Conservation (phyloP, 1,284 basidiomycete species). For the Rhodotorula mucilaginosa region DNA sequence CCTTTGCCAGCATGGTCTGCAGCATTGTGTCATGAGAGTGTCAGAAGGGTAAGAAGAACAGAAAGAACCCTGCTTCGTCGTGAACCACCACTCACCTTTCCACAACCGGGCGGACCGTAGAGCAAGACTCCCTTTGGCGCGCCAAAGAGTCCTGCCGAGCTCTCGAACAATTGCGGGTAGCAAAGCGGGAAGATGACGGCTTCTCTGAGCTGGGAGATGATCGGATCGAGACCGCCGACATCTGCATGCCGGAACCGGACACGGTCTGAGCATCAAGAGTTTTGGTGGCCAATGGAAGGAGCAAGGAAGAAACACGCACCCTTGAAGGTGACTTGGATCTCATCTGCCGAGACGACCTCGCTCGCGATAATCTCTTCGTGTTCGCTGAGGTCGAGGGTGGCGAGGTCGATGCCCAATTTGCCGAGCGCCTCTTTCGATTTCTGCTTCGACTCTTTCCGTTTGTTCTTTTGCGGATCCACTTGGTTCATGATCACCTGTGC, state of each 20-base stretch:
- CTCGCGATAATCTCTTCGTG: constrained; percentile 80
- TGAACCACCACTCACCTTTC: constrained; percentile 34
- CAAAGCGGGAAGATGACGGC: constrained; percentile 94
- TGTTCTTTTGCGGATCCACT: constrained; percentile 50
- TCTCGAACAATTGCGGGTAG: constrained; percentile 80
- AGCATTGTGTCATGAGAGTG: background rate
- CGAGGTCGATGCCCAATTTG: constrained; percentile 65
- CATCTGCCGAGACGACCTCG: constrained; percentile 80
- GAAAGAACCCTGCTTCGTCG: background rate
- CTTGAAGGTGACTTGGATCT: constrained; percentile 68
- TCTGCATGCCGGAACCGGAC: constrained; percentile 53
- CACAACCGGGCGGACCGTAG: constrained; percentile 51
- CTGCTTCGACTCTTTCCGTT: constrained; percentile 61
- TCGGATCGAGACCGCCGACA: constrained; percentile 92
- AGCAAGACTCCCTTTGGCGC: constrained; percentile 58
- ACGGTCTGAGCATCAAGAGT: too few species aligned
- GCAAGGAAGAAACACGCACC: constrained; percentile 54
- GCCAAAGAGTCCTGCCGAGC: constrained; percentile 59
- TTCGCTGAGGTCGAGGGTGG: constrained; percentile 68
- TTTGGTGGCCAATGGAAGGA: background rate
- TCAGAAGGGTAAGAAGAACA: background rate
- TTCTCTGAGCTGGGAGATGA: constrained; percentile 86
- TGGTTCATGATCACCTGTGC: constrained; percentile 47
- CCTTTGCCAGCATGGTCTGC: constrained; percentile 45
- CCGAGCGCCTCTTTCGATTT: constrained; percentile 68